A percentile compares a stretch with the other conserved stretches of the same genome.
Conservation (phyloP, 345 rosid species). For the Leavenworthia alabamica region DNA sequence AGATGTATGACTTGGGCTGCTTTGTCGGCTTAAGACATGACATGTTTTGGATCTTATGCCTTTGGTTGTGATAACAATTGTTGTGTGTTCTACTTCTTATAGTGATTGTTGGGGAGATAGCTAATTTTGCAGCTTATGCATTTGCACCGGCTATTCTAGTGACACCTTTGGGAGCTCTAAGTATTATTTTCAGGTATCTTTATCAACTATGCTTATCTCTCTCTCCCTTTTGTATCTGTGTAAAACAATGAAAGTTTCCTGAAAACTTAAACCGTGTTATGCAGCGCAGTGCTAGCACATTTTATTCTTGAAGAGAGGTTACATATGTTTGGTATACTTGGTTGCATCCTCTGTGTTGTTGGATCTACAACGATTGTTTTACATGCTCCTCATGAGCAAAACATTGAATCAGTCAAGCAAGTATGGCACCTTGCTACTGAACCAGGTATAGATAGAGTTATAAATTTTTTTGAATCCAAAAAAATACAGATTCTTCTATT, state of each 20-base stretch:
- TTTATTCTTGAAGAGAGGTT: constrained; percentile 66
- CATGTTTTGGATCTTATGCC: constrained; percentile 1
- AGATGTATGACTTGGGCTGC: neutral
- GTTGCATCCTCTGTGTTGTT: constrained; percentile 74
- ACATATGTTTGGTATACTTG: constrained; percentile 69
- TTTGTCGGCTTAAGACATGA: too few relatives aligned
- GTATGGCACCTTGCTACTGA: constrained; percentile 77
- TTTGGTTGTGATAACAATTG: too few relatives aligned
- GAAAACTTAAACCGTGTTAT: constrained; percentile 18
- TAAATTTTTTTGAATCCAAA: neutral
- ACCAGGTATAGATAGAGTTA: constrained; percentile 44
- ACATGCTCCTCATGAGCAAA: constrained; percentile 69
- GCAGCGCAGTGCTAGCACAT: constrained; percentile 91
- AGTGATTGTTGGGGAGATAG: constrained; percentile 91
- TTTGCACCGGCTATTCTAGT: constrained; percentile 97
- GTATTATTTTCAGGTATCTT: constrained; percentile 86
- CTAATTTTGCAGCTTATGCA: constrained; percentile 95
- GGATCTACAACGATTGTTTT: constrained; percentile 72
- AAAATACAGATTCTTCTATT: neutral
- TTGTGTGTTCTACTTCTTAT: too few relatives aligned
- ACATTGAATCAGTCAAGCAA: constrained; percentile 63
- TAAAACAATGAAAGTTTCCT: neutral
- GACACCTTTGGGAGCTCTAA: constrained; percentile 90
- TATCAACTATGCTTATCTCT: constrained; percentile 6
- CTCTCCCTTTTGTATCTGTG: neutral